A percentile compares a stretch with the other conserved stretches of the same genome.
These are phyloP conservation scores for Trichoderma orchidacearum DNA, from an alignment of 495 filamentous ascomycete species.

Conservation along the genomic window DNA sequence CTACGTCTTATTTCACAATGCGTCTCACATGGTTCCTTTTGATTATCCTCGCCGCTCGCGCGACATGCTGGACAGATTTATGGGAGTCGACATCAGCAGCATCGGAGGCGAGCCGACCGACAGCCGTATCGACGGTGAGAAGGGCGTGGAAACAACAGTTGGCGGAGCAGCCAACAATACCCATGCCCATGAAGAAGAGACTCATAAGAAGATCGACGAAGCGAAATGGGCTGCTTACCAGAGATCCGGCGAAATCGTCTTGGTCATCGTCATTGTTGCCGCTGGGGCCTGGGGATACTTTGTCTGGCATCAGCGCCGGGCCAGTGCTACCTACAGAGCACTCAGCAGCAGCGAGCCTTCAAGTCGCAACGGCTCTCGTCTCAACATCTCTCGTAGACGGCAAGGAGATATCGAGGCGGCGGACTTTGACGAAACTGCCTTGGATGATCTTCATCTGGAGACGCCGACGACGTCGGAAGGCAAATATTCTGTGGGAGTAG, in stretches of 20 bases:
- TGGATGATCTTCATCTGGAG: constrained; percentile 56
- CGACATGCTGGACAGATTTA: constrained; percentile 96
- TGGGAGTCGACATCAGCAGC: constrained; percentile 80
- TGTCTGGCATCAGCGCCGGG: constrained; percentile 64
- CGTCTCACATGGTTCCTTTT: constrained; percentile 95
- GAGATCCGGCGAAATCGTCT: constrained; percentile 78
- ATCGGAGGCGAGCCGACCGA: constrained; percentile 81
- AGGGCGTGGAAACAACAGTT: constrained; percentile 70
- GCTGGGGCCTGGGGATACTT: constrained; percentile 72
- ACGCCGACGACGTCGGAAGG: constrained; percentile 23
- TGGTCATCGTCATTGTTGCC: constrained; percentile 71
- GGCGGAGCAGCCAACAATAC: constrained; percentile 56
- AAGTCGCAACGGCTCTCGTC: constrained; percentile 29
- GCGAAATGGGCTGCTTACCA: constrained; percentile 90
- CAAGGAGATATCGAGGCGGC: constrained; percentile 59
- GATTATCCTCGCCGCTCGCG: constrained; percentile 76
- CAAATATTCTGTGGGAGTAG: constrained; percentile 45
- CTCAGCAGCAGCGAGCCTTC: constrained; percentile 20
- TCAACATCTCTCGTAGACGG: constrained; percentile 20
- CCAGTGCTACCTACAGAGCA: constrained; percentile 39
- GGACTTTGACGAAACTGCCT: constrained; percentile 81
- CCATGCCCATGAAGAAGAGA: constrained; percentile 59
- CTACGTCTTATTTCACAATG: constrained; percentile 90
- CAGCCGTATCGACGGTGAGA: constrained; percentile 81
- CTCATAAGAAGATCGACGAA: constrained; percentile 57